phyloP scores from a whole-genome alignment of 2,329 filamentous ascomycete species.

The Cladosporium sp. region DNA sequence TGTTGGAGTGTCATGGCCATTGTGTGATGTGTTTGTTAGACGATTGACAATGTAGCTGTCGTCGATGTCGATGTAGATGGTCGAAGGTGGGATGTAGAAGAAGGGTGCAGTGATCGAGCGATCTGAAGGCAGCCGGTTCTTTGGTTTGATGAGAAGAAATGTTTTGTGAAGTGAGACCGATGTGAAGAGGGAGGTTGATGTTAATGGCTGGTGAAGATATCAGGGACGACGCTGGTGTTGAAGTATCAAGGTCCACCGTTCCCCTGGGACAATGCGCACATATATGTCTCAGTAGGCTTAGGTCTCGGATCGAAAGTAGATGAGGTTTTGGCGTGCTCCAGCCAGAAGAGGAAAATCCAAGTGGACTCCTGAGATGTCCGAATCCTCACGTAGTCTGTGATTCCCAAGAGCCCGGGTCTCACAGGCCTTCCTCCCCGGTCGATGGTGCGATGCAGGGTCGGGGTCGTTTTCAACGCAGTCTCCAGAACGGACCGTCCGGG shows the following conservation, averaged over 20 bases:
- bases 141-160: slow-evolving; percentile 17
- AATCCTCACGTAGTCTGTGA: slow-evolving; percentile 12
- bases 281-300: slow-evolving; percentile 17
- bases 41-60: not conserved
- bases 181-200: slow-evolving; percentile 18
- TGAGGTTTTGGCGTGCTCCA: not conserved
- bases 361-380: slow-evolving; percentile 13
- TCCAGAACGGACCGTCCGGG: slow-evolving; percentile 17
- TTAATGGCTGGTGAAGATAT: slow-evolving; percentile 17
- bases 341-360: slow-evolving; percentile 13
- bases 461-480: slow-evolving; percentile 8
- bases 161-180: slow-evolving; percentile 17
- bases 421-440: slow-evolving; percentile 15
- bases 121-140: slow-evolving; percentile 17
- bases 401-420: slow-evolving; percentile 18
- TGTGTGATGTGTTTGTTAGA: not conserved
- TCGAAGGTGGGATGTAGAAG: not conserved
- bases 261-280: slow-evolving; percentile 17
- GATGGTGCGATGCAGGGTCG: slow-evolving; percentile 18
- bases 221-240: slow-evolving; percentile 15
- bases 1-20: slow-evolving; percentile 17
- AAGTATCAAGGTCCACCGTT: slow-evolving; percentile 17
- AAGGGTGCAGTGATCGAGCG: slow-evolving; percentile 14
- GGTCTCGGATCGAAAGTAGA: slow-evolving; percentile 18
- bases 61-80: not conserved